Conservation (phyloP, 2,329 filamentous ascomycete genomes). For the Penicillium sp. region DNA sequence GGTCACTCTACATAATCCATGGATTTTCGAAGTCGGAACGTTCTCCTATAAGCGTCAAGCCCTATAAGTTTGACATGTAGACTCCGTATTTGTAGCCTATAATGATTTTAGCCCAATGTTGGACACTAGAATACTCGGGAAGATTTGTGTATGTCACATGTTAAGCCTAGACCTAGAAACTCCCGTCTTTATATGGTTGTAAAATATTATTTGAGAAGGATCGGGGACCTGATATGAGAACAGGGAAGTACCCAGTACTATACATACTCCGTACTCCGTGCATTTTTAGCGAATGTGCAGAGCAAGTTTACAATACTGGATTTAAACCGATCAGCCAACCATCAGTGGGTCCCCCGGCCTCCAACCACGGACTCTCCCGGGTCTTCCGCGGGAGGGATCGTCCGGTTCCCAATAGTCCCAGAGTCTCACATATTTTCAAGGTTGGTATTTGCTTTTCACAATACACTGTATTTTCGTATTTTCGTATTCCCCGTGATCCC, state of each 20-base stretch:
- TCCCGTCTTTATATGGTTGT: background rate
- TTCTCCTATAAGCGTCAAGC: background rate
- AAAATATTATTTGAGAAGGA: background rate
- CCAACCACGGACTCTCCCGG: conserved; percentile 15
- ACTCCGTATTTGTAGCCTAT: background rate
- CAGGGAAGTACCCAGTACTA: background rate
- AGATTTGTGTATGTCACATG: background rate
- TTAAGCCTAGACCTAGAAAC: background rate
- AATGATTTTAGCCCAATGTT: background rate
- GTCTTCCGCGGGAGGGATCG: conserved; percentile 16
- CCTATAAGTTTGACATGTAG: background rate
- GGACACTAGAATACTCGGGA: background rate
- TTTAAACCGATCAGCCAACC: conserved; percentile 13
- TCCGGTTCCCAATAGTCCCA: conserved; percentile 3
- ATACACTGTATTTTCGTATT: background rate
- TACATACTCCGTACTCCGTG: too few species aligned
- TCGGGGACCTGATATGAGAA: background rate
- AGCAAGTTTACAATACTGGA: conserved; percentile 1
- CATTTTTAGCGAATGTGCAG: background rate
- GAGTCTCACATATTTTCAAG: background rate
- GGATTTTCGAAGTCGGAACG: background rate
- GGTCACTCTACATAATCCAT: background rate
- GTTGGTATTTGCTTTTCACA: background rate
- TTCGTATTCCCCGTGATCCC: background rate
- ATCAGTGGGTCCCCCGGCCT: conserved; percentile 11